These are phyloP conservation scores for Arachnopeziza araneosa DNA, from an alignment of 2,329 filamentous ascomycete genomes.

Conservation along the genomic window DNA sequence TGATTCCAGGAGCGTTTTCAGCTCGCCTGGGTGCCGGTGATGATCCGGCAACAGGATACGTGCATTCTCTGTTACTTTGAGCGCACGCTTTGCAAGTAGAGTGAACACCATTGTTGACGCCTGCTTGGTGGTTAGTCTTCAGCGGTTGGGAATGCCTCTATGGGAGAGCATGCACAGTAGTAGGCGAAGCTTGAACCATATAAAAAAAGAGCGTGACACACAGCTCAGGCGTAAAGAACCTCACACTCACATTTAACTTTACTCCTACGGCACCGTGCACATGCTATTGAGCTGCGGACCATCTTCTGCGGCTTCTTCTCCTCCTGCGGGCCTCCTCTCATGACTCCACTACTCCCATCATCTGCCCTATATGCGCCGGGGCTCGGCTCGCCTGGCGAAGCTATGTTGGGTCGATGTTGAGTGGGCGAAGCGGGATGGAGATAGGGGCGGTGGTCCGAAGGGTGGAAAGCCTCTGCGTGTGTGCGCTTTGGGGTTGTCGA, in stretches of 20 bases:
- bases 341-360: conserved; percentile 22
- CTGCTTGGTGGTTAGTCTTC: conserved; percentile 15
- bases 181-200: background rate
- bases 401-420: conserved; percentile 22
- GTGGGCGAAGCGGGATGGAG: conserved; percentile 28
- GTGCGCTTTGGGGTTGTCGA: conserved; percentile 29
- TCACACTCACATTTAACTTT: conserved; percentile 73
- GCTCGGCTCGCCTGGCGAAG: conserved; percentile 19
- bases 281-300: conserved; percentile 77
- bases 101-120: conserved; percentile 61
- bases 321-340: conserved; percentile 33
- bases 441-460: conserved; percentile 16
- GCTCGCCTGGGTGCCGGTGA: conserved; percentile 26
- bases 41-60: conserved; percentile 54
- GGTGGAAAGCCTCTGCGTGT: conserved; percentile 29
- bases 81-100: conserved; percentile 71
- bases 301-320: conserved; percentile 41
- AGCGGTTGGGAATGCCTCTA: background rate
- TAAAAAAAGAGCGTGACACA: background rate
- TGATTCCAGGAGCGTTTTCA: conserved; percentile 25
- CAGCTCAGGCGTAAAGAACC: no score
- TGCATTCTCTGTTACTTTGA: conserved; percentile 65
- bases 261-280: conserved; percentile 67
- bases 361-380: conserved; percentile 19
- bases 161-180: background rate